These are phyloP conservation scores for Balakata baccata DNA, from an alignment of 345 rosid genomes.

Conservation along the genomic window DNA sequence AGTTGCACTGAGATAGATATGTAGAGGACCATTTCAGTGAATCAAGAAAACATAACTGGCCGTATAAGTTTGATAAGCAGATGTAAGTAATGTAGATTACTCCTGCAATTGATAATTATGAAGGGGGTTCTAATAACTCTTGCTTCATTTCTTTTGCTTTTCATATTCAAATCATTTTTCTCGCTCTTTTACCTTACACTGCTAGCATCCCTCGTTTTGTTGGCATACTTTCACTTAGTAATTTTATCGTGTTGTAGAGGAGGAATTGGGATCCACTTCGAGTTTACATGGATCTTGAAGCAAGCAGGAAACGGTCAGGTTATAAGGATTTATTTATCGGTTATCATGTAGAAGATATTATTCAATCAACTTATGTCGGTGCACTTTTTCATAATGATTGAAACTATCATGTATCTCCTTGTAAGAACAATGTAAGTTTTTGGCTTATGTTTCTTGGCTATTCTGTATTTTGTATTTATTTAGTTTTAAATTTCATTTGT, in stretches of 20 bases:
- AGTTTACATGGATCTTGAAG: slow-evolving; percentile 92
- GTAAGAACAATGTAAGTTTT: slow-evolving; percentile 60
- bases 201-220: background rate
- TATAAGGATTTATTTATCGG: slow-evolving; percentile 79
- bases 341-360: slow-evolving; percentile 84
- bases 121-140: background rate
- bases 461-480: background rate
- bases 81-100: background rate
- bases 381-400: slow-evolving; percentile 84
- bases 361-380: slow-evolving; percentile 87
- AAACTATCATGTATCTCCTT: slow-evolving; percentile 64
- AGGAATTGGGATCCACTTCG: slow-evolving; percentile 78
- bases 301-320: slow-evolving; percentile 81
- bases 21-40: background rate
- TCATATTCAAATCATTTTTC: background rate
- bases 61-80: background rate
- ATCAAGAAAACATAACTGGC: background rate
- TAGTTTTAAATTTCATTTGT: background rate
- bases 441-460: background rate
- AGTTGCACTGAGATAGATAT: slow-evolving; percentile 1
- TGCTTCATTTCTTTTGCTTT: slow-evolving; percentile 7
- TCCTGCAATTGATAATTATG: background rate
- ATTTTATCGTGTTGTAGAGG: slow-evolving; percentile 44
- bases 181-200: background rate
- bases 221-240: background rate